A percentile compares a stretch with the other conserved stretches of the same genome.
Conservation (phyloP, 2,329 filamentous ascomycete genomes). For the Diaporthe australafricana region DNA sequence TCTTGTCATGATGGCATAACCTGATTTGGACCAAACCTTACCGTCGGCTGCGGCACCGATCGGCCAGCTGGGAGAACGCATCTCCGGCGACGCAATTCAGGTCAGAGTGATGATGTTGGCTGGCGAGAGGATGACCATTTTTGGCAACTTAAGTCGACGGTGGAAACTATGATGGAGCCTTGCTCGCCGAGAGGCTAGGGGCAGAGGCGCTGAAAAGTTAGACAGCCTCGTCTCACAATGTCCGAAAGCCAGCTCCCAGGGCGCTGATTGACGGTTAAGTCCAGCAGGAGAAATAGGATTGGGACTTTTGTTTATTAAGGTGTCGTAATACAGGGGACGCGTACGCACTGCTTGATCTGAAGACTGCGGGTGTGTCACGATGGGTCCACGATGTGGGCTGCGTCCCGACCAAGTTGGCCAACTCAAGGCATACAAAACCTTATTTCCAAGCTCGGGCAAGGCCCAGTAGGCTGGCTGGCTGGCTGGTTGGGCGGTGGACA, state of each 20-base stretch:
- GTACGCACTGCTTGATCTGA: conserved; percentile 21
- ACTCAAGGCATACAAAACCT: conserved; percentile 15
- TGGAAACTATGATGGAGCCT: not conserved
- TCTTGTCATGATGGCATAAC: conserved; percentile 13
- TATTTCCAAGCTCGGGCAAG: conserved; percentile 3
- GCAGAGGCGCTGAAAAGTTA: not conserved
- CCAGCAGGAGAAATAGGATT: conserved; percentile 22
- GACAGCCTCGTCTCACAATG: conserved; percentile 8
- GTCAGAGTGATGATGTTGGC: not conserved
- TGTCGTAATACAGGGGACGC: conserved; percentile 14
- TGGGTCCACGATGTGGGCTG: conserved; percentile 18
- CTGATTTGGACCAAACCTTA: conserved; percentile 23
- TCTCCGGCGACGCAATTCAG: conserved; percentile 1
- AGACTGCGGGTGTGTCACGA: not conserved
- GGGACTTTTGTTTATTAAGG: conserved; percentile 25
- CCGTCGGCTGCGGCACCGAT: conserved; percentile 20
- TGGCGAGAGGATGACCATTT: not conserved
- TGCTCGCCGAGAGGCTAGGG: not conserved
- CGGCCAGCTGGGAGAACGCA: not conserved
- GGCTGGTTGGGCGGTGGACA: not conserved
- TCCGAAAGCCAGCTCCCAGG: not conserved
- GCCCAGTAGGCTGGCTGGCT: not conserved
- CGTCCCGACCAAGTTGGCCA: not conserved
- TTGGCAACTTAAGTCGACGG: conserved; percentile 6
- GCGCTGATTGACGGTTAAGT: not conserved